These are phyloP conservation scores for Blepharisma japonicum DNA, from an alignment of 73 alveolate species.

Conservation along the genomic window DNA sequence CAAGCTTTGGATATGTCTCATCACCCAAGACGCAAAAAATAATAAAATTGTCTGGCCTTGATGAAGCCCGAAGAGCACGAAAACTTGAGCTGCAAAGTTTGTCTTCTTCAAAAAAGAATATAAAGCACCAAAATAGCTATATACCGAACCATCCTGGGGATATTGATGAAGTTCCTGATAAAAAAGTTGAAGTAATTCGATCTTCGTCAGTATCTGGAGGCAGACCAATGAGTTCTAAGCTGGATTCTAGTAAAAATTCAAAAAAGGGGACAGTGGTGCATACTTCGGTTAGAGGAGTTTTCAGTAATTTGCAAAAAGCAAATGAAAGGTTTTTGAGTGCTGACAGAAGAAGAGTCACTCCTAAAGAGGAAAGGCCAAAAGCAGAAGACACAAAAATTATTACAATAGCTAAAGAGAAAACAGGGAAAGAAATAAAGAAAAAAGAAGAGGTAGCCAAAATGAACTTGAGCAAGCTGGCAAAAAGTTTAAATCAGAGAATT, in stretches of 20 bases:
- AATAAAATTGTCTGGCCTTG: background rate
- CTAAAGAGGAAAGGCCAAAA: background rate
- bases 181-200: background rate
- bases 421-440: no score
- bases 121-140: background rate
- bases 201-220: background rate
- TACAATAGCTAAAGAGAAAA: background rate
- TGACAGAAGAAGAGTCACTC: background rate
- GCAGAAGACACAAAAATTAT: background rate
- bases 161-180: background rate
- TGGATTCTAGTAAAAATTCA: constrained; percentile 5
- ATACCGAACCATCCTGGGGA: background rate
- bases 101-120: background rate
- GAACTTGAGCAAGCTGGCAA: background rate
- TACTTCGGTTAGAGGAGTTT: no score
- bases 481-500: background rate
- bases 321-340: constrained; percentile 10
- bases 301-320: no score
- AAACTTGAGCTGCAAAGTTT: background rate
- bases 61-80: constrained; percentile 25
- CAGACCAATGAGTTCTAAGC: background rate
- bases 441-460: background rate
- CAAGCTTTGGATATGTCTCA: constrained; percentile 19
- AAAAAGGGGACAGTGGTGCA: background rate
- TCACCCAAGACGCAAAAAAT: background rate